Evolutionary conservation across 2,329 filamentous ascomycete genomes (phyloP).

Genomic region (Epichloe bromicola): DNA sequence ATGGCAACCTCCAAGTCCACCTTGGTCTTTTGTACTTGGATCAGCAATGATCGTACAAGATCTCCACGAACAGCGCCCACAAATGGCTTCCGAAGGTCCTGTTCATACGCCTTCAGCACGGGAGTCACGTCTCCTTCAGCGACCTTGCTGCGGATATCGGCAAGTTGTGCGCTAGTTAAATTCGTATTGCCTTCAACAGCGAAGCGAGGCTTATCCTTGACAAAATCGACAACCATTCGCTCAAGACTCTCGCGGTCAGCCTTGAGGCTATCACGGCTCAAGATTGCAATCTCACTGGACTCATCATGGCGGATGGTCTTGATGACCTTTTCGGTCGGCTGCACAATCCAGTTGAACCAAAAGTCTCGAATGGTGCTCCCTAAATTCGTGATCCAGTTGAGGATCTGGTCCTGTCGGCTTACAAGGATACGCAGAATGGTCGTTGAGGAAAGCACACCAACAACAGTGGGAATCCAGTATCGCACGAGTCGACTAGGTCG

Average conservation of each 20-base stretch:
- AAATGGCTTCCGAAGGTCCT: slow-evolving; percentile 71
- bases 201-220: slow-evolving; percentile 62
- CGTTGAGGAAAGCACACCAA: slow-evolving; percentile 67
- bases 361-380: slow-evolving; percentile 76
- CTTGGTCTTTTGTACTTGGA: slow-evolving; percentile 98
- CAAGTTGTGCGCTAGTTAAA: slow-evolving; percentile 56
- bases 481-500: slow-evolving; percentile 62
- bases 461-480: slow-evolving; percentile 73
- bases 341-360: slow-evolving; percentile 91
- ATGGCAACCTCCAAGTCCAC: slow-evolving; percentile 95
- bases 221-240: slow-evolving; percentile 96
- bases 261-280: slow-evolving; percentile 84
- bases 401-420: slow-evolving; percentile 61
- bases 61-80: slow-evolving; percentile 75
- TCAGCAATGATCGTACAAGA: slow-evolving; percentile 76
- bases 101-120: slow-evolving; percentile 81
- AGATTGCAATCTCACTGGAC: slow-evolving; percentile 86
- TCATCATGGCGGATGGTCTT: slow-evolving; percentile 88
- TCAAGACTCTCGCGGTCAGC: slow-evolving; percentile 87
- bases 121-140: slow-evolving; percentile 87
- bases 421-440: slow-evolving; percentile 71
- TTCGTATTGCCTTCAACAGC: slow-evolving; percentile 30
- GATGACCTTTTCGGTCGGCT: slow-evolving; percentile 70
- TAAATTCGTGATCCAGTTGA: slow-evolving; percentile 67
- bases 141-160: slow-evolving; percentile 65